Evolutionary conservation across 495 filamentous ascomycete species (phyloP).

Genomic region (Lasiosphaeriaceae sp.): DNA sequence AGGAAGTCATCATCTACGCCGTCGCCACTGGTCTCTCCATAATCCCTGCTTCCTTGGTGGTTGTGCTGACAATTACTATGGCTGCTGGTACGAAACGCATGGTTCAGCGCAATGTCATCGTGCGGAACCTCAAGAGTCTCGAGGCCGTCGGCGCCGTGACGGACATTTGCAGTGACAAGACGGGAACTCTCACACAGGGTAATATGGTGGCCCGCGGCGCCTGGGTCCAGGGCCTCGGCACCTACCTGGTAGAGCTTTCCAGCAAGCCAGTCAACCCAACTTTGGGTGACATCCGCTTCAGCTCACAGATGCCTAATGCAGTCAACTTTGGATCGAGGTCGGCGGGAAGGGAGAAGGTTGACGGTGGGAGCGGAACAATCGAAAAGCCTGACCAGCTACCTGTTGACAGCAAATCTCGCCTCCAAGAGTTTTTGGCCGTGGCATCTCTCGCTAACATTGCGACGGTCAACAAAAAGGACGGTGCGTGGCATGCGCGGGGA

Average conservation of each 20-base stretch:
- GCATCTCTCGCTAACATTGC: constrained; percentile 33
- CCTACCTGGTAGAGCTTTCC: constrained; percentile 53
- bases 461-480: constrained; percentile 43
- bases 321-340: constrained; percentile 18
- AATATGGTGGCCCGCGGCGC: constrained; percentile 72
- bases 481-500: constrained; percentile 65
- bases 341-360: constrained; percentile 1
- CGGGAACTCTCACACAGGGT: constrained; percentile 74
- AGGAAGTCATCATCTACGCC: constrained; percentile 79
- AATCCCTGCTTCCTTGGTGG: constrained; percentile 66
- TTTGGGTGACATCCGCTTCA: constrained; percentile 24
- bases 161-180: constrained; percentile 86
- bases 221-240: constrained; percentile 65
- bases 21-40: constrained; percentile 69
- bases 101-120: constrained; percentile 73
- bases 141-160: constrained; percentile 82
- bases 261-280: constrained; percentile 45
- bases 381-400: constrained; percentile 13
- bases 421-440: constrained; percentile 32
- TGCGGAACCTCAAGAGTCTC: constrained; percentile 65
- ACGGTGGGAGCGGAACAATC: no score
- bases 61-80: constrained; percentile 70
- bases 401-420: constrained; percentile 13
- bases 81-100: constrained; percentile 76
- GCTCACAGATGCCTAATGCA: constrained; percentile 19